Percentiles rank a stretch among this genome's conserved stretches.
Conservation (phyloP, 2,329 filamentous ascomycete genomes). For the Talaromyces sp. region DNA sequence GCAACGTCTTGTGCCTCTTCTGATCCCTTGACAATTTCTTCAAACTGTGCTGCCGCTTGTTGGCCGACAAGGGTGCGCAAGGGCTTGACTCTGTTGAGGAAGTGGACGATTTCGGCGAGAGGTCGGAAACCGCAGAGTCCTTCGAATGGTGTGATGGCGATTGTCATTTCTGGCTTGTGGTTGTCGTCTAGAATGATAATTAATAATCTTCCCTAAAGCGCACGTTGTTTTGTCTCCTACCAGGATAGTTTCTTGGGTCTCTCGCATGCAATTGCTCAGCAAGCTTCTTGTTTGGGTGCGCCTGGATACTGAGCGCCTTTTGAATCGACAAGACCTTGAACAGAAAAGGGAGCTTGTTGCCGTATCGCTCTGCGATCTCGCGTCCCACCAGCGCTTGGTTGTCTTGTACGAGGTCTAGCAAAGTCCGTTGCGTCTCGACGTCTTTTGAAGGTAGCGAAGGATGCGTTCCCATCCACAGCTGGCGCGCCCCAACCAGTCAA, state of each 20-base stretch:
- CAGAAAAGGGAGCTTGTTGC: constrained; percentile 81
- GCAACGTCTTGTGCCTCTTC: constrained; percentile 43
- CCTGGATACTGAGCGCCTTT: constrained; percentile 95
- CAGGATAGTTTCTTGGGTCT: constrained; percentile 89
- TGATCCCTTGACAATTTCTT: constrained; percentile 53
- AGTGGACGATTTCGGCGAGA: constrained; percentile 77
- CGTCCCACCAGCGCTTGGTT: constrained; percentile 77
- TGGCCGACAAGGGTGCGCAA: constrained; percentile 61
- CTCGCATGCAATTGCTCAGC: constrained; percentile 80
- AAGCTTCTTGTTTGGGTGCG: constrained; percentile 91
- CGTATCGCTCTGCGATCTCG: constrained; percentile 69
- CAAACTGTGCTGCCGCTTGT: constrained; percentile 47
- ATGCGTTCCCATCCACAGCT: constrained; percentile 99
- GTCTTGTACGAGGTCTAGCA: constrained; percentile 81
- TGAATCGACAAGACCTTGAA: constrained; percentile 97
- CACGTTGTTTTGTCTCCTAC: constrained; percentile 24
- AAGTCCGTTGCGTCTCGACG: constrained; percentile 71
- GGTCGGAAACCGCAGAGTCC: constrained; percentile 94
- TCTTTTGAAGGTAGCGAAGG: constrained; percentile 93
- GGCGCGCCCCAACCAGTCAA: constrained; percentile 3
- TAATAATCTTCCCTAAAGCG: neutral
- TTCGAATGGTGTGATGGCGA: constrained; percentile 93
- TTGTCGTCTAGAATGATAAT: constrained; percentile 57
- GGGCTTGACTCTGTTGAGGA: constrained; percentile 63
- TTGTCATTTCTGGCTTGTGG: constrained; percentile 99